These are phyloP conservation scores for Ogataea zsoltii DNA, from an alignment of 805 yeast genomes.

Conservation along the genomic window DNA sequence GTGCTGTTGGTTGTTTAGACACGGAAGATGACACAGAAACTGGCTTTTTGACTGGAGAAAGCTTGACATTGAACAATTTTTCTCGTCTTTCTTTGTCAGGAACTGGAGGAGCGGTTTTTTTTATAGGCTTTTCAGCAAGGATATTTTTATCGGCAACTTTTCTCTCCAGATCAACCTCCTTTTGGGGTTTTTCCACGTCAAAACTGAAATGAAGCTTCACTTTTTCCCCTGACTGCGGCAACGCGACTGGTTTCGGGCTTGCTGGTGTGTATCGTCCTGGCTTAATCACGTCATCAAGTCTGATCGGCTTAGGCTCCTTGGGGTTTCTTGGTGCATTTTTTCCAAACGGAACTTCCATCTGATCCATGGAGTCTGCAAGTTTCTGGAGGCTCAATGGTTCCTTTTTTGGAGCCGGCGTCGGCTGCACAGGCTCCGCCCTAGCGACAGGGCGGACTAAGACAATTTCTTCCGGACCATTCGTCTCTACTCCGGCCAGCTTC, in stretches of 20 bases:
- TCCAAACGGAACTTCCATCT: slow-evolving; percentile 8
- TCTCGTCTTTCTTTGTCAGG: slow-evolving; percentile 1
- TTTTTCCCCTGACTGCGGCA: neutral
- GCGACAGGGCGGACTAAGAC: slow-evolving; percentile 19
- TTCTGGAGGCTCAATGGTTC: neutral
- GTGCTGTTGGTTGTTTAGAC: neutral
- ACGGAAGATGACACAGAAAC: neutral
- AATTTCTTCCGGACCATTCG: slow-evolving; percentile 10
- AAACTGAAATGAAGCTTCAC: neutral
- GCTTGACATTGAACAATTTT: slow-evolving; percentile 6
- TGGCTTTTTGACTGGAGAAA: slow-evolving; percentile 13
- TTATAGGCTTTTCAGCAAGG: neutral
- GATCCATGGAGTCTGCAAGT: slow-evolving; percentile 12
- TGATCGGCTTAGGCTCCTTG: slow-evolving; percentile 26
- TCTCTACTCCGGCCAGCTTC: neutral
- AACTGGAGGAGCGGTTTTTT: slow-evolving; percentile 3
- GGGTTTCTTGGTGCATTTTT: neutral
- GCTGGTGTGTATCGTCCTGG: slow-evolving; percentile 1
- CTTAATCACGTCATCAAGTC: slow-evolving; percentile 24
- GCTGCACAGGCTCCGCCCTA: slow-evolving; percentile 7
- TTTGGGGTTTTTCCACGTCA: neutral
- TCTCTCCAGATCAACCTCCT: neutral
- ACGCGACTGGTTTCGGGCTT: neutral
- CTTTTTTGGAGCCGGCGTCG: neutral
- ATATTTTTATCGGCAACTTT: neutral